A percentile compares a stretch with the other conserved stretches of the same genome.
Evolutionary conservation across 352 stramenopile species (phyloP).

Genomic region (Phytophthora melonis): DNA sequence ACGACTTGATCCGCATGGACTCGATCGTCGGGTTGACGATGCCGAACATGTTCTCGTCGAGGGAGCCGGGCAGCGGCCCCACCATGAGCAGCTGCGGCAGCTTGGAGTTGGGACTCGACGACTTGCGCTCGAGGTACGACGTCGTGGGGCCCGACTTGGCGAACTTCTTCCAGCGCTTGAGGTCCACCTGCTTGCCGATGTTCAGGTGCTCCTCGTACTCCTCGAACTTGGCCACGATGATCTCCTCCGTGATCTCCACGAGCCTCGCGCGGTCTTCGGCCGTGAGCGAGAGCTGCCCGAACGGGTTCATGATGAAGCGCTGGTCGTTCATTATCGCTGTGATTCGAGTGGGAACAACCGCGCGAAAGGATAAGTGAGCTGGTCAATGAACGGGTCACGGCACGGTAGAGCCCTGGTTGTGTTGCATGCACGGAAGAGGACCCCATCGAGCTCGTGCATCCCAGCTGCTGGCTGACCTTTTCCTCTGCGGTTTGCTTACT

Average conservation of each 20-base stretch:
- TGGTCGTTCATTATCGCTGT: conserved; percentile 11
- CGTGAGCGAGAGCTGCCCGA: conserved; percentile 9
- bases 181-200: conserved; percentile 15
- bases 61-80: conserved; percentile 28
- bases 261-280: conserved; percentile 18
- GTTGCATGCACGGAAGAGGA: not conserved
- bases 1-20: conserved; percentile 30
- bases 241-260: conserved; percentile 12
- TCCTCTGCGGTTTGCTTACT: not conserved
- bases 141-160: conserved; percentile 2
- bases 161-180: conserved; percentile 28
- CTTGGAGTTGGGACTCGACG: conserved; percentile 15
- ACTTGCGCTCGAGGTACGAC: conserved; percentile 23
- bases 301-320: conserved; percentile 31
- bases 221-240: conserved; percentile 21
- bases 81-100: conserved; percentile 32
- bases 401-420: not conserved
- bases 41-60: conserved; percentile 57
- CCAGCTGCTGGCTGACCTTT: conserved; percentile 1
- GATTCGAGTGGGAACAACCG: not conserved
- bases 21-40: conserved; percentile 38
- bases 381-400: not conserved
- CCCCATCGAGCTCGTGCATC: conserved; percentile 5
- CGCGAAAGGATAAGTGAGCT: not conserved
- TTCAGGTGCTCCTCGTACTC: conserved; percentile 25